Base-by-base conservation (phyloP, 192 early-diverging fungal species). In the Dimargaris cristalligena region DNA sequence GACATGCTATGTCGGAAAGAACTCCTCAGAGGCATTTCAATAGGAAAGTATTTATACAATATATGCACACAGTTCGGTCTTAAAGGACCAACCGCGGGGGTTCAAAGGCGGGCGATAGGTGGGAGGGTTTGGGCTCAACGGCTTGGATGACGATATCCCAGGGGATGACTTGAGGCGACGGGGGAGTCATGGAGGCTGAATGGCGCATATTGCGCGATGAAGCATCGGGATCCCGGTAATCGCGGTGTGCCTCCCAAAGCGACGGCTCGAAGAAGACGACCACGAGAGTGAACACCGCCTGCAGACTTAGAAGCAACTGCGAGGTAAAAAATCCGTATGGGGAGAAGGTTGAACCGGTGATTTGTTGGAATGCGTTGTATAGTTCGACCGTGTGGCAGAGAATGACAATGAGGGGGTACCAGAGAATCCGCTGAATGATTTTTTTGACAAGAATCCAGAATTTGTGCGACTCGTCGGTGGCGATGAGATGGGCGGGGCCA, bases 111-210 rank as follows among this genome's bases (percentile, higher is more conserved):
- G 52, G 52, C 6, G 52, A 54, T 4, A 54, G 28, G 11, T 54
- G 30, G 11, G 52, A 54, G 10, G 52, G 8, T n/a, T 54, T 54
- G 13, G 52, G 52, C 25, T 54, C 52, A 13, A 54, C 32, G 14
- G 52, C 29, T 29, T 54, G 52, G 52, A 54, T 54, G 30, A 54
- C 52, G 6, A 54, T 29, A n/a, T 54, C 52, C 52, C 52, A 54
- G 18, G 52, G 52, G 4, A 54, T 23, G 4, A 54, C 29, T 8
- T 54, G 52, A 34, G 52, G 52, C 3, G 52, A 54, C 22, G 52
- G 52, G 3, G 52, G 22, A 18, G 11, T 18, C 25, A 54, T 9
- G 3, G 52, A 33, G 10, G 11, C 28, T 3, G 52, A 54, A 4
- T 11, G 11, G 52, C 16, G 32, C 3, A 33, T 23, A 31, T 8